Percentiles rank a stretch among this genome's conserved stretches.
phyloP scores from a whole-genome alignment of 805 yeast species.

The Ogataea methanolica region DNA sequence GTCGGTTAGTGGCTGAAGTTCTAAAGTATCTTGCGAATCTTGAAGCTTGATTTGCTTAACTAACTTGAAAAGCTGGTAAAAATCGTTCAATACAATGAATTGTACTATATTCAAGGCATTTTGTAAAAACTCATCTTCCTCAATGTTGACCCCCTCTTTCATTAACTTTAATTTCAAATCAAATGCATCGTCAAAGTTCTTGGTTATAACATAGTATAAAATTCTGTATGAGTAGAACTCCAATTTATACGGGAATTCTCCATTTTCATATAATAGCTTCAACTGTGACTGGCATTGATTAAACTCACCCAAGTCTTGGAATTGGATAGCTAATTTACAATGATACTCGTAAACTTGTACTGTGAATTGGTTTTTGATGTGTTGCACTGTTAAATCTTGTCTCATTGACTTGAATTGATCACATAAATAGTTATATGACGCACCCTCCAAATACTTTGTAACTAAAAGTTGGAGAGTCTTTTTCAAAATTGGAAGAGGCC shows the following conservation, averaged over 20 bases:
- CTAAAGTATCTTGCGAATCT: slow-evolving; percentile 29
- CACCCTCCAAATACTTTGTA: slow-evolving; percentile 44
- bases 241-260: slow-evolving; percentile 33
- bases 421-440: slow-evolving; percentile 69
- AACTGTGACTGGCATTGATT: slow-evolving; percentile 91
- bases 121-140: slow-evolving; percentile 21
- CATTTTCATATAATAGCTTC: slow-evolving; percentile 50
- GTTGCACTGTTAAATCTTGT: slow-evolving; percentile 92
- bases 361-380: slow-evolving; percentile 72
- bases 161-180: slow-evolving; percentile 31
- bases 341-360: slow-evolving; percentile 79
- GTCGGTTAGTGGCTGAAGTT: not conserved
- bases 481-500: slow-evolving; percentile 64
- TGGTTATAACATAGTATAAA: slow-evolving; percentile 70
- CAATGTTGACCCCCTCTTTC: slow-evolving; percentile 6
- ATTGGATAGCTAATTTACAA: slow-evolving; percentile 79
- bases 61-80: slow-evolving; percentile 45
- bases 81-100: slow-evolving; percentile 39
- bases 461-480: slow-evolving; percentile 53
- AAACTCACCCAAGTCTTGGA: slow-evolving; percentile 86
- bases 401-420: slow-evolving; percentile 90
- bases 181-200: slow-evolving; percentile 53
- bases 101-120: slow-evolving; percentile 34
- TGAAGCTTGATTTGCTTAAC: slow-evolving; percentile 18
- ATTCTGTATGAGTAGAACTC: slow-evolving; percentile 75